These are phyloP conservation scores for Marasmius fiardii DNA, from an alignment of 1,284 basidiomycete species.

Conservation along the genomic window DNA sequence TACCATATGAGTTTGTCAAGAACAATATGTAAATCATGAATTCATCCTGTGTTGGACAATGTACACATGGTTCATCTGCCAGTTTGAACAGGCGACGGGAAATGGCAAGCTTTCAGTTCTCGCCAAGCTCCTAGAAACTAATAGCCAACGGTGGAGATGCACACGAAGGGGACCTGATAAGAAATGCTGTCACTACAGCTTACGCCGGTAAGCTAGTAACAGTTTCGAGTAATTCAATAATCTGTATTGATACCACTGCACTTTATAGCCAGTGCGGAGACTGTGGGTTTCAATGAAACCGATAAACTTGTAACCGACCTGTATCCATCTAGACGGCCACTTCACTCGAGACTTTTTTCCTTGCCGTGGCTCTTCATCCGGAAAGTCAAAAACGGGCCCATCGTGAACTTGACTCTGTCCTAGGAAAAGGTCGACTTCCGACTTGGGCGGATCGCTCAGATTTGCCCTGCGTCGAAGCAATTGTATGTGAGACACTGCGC, in stretches of 20 bases:
- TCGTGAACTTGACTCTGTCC: slow-evolving; percentile 5
- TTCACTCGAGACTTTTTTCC: slow-evolving; percentile 1
- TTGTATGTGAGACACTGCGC: slow-evolving; percentile 5
- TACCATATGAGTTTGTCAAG: too few relatives aligned
- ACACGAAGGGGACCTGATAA: background rate
- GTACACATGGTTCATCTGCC: too few relatives aligned
- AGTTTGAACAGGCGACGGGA: background rate
- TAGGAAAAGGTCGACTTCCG: slow-evolving; percentile 2
- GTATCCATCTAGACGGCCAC: background rate
- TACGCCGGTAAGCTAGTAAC: background rate
- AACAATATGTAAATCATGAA: too few relatives aligned
- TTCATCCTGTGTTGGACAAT: too few relatives aligned
- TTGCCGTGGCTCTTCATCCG: slow-evolving; percentile 5
- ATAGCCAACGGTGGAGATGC: background rate
- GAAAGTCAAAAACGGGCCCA: slow-evolving; percentile 3
- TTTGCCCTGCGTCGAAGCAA: slow-evolving; percentile 6
- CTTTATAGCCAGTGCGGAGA: background rate
- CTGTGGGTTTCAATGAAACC: background rate
- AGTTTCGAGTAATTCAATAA: too few relatives aligned
- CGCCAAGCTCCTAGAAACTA: background rate
- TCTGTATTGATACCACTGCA: too few relatives aligned
- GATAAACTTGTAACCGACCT: background rate
- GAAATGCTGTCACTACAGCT: background rate
- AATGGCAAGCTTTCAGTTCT: background rate
- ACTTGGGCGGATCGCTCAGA: background rate